Evolutionary conservation across 331 rosid genomes (phyloP).

Genomic region (Rosa hybrid): DNA sequence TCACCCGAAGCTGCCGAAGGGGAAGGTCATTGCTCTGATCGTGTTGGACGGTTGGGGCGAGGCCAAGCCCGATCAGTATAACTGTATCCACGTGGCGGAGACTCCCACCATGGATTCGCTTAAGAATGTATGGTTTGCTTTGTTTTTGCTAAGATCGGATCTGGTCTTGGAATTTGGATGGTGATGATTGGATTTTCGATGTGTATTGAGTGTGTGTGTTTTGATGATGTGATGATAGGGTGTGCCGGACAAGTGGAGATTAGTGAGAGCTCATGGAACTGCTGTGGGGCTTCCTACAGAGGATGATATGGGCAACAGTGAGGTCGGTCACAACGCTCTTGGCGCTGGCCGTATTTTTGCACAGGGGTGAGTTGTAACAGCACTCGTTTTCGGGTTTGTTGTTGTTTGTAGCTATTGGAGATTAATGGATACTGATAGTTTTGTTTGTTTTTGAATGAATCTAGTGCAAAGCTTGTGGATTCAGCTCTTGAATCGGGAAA

Average conservation of each 20-base stretch:
- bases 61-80: conserved; percentile 67
- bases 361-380: conserved; percentile 63
- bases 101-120: conserved; percentile 97
- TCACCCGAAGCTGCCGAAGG: conserved; percentile 95
- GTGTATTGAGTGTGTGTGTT: background rate
- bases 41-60: conserved; percentile 99
- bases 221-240: conserved; percentile 41
- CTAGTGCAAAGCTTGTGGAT: conserved; percentile 97
- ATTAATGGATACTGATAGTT: background rate
- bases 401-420: background rate
- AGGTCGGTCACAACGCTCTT: conserved; percentile 97
- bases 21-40: conserved; percentile 61
- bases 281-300: conserved; percentile 96
- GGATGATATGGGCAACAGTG: conserved; percentile 99
- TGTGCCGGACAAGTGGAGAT: conserved; percentile 85
- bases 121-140: conserved; percentile 41
- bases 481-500: conserved; percentile 87
- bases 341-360: conserved; percentile 98
- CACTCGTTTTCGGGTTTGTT: background rate
- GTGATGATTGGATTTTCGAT: background rate
- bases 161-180: background rate
- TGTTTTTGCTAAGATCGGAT: background rate
- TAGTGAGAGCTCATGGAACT: conserved; percentile 88
- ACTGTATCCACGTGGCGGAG: conserved; percentile 84
- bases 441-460: conserved; percentile 19